These are phyloP conservation scores for Circinella minor DNA, from an alignment of 371 early-diverging fungal species.

Conservation along the genomic window DNA sequence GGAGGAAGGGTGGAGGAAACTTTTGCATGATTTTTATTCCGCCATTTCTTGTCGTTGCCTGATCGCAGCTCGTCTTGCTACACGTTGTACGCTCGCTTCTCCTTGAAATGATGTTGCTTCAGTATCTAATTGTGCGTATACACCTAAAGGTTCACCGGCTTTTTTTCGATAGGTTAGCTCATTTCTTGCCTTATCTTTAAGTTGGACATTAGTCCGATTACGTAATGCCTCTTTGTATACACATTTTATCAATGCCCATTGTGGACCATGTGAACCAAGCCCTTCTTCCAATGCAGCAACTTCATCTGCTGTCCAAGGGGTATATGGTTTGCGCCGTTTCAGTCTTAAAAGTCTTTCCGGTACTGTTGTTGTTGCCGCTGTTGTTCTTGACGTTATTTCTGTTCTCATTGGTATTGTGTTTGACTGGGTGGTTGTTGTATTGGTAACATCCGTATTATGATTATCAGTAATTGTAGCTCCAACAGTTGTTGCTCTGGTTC, in stretches of 20 bases:
- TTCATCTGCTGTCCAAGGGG: not conserved
- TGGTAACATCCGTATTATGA: no score
- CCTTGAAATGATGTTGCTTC: not conserved
- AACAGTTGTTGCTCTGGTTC: no score
- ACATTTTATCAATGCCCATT: not conserved
- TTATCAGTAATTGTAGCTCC: no score
- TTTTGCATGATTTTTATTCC: no score
- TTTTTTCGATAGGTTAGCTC: not conserved
- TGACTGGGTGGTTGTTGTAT: no score
- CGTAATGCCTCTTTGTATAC: not conserved
- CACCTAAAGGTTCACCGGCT: not conserved
- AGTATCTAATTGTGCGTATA: not conserved
- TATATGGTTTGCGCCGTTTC: not conserved
- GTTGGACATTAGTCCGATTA: not conserved
- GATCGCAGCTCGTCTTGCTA: not conserved
- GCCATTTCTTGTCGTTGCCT: no score
- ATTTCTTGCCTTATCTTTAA: constrained; percentile 1
- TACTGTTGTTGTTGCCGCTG: no score
- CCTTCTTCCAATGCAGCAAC: not conserved
- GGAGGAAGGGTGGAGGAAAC: no score
- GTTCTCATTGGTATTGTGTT: no score
- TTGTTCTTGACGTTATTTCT: no score
- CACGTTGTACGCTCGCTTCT: not conserved
- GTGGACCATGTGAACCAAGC: not conserved
- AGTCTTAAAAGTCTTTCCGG: no score